Conservation (phyloP, 2,329 filamentous ascomycete species). For the Lachnellula suecica region DNA sequence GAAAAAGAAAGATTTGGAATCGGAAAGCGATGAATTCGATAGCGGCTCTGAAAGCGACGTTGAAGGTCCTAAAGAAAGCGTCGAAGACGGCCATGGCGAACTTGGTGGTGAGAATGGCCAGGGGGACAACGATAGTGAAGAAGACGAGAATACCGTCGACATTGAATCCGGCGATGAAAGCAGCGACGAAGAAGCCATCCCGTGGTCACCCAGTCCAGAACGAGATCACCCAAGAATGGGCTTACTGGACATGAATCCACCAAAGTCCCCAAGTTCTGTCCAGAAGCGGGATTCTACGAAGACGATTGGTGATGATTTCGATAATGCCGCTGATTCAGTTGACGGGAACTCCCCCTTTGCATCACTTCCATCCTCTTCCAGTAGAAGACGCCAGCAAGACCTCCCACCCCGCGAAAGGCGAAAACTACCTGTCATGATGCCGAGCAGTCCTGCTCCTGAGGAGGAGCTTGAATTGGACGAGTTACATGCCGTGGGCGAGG, state of each 20-base stretch:
- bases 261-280: background rate
- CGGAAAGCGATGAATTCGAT: background rate
- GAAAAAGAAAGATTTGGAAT: background rate
- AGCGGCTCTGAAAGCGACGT: background rate
- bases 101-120: background rate
- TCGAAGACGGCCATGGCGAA: background rate
- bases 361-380: background rate
- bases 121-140: background rate
- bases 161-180: background rate
- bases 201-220: background rate
- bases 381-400: conserved; percentile 2
- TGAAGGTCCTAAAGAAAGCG: background rate
- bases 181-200: background rate
- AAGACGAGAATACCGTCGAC: background rate
- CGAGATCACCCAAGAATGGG: background rate
- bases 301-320: background rate
- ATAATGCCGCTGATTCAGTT: background rate
- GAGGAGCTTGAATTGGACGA: conserved; percentile 26
- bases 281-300: background rate
- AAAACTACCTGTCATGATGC: background rate
- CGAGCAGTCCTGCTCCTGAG: conserved; percentile 17
- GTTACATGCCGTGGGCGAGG: conserved; percentile 25
- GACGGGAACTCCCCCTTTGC: background rate
- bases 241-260: background rate
- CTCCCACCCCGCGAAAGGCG: background rate